Conservation (phyloP, 2,329 filamentous ascomycete species). For the Rhexocercosporidium sp. region DNA sequence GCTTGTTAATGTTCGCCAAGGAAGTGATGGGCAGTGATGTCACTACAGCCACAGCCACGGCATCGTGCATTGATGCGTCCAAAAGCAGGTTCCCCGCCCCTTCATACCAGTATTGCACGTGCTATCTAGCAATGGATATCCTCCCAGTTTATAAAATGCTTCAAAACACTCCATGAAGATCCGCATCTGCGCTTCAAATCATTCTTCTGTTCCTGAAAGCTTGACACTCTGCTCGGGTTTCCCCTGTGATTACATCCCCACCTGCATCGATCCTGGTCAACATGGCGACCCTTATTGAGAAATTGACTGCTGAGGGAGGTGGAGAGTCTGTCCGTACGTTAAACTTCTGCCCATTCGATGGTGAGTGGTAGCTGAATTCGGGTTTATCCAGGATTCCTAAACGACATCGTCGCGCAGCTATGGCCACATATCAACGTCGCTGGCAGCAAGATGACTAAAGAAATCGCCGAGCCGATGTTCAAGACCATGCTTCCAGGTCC, state of each 20-base stretch:
- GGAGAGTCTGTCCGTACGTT: conserved; percentile 23
- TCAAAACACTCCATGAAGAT: background rate
- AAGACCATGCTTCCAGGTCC: conserved; percentile 23
- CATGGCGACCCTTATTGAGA: conserved; percentile 22
- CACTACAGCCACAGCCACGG: conserved; percentile 10
- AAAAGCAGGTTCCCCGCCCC: conserved; percentile 6
- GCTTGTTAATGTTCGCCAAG: background rate
- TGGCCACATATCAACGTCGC: conserved; percentile 27
- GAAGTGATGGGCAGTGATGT: background rate
- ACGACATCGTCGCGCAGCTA: conserved; percentile 24
- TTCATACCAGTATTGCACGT: background rate
- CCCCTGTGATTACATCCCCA: background rate
- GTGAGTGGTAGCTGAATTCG: background rate
- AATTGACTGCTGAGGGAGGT: conserved; percentile 23
- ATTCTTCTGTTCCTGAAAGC: background rate
- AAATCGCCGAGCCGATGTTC: conserved; percentile 25
- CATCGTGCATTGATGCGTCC: background rate
- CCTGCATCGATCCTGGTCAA: conserved; percentile 3
- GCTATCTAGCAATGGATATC: background rate
- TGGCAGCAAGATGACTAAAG: conserved; percentile 24
- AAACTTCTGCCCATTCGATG: background rate
- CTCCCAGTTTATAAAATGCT: background rate
- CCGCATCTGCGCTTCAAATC: background rate
- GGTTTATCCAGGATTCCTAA: conserved; percentile 15
- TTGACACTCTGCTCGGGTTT: background rate